Evolutionary conservation across 768 basidiomycete species (phyloP).

Genomic region (Pulveroboletus sp.): DNA sequence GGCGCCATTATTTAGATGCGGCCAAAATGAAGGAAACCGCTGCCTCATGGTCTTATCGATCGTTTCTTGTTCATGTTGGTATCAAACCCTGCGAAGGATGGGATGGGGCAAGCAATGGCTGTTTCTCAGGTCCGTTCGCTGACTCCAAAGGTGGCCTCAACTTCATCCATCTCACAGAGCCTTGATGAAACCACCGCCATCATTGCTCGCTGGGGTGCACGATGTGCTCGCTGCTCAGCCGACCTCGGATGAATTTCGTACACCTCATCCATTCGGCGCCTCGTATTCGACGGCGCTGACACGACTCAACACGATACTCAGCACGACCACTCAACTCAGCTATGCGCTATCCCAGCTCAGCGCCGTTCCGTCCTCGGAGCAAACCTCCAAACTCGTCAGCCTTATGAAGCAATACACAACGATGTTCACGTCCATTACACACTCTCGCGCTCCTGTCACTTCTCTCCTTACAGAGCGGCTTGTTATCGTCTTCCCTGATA

Average conservation of each 20-base stretch:
- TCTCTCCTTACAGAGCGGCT: conserved; percentile 20
- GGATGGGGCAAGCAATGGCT: too few species aligned
- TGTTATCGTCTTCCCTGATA: conserved; percentile 25
- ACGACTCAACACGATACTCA: conserved; percentile 47
- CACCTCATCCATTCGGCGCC: conserved; percentile 26
- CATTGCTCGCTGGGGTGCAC: conserved; percentile 25
- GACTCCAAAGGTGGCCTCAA: not conserved
- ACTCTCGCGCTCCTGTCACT: conserved; percentile 20
- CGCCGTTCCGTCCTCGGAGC: conserved; percentile 41
- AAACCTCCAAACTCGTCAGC: conserved; percentile 65
- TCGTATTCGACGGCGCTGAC: conserved; percentile 18
- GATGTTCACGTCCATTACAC: conserved; percentile 25
- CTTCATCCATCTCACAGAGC: not conserved
- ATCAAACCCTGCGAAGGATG: too few species aligned
- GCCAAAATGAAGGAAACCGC: too few species aligned
- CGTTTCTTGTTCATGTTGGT: too few species aligned
- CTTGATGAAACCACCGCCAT: conserved; percentile 13
- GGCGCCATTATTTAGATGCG: too few species aligned
- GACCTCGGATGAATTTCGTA: conserved; percentile 7
- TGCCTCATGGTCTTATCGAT: too few species aligned
- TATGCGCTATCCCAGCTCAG: conserved; percentile 49
- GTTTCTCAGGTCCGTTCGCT: not conserved
- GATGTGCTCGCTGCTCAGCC: conserved; percentile 23
- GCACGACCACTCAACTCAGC: conserved; percentile 48
- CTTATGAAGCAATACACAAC: conserved; percentile 61